A percentile compares a stretch with the other conserved stretches of the same genome.
These are phyloP conservation scores for Nepenthes mirabilis DNA, from an alignment of 148 eudicot species.

Conservation along the genomic window DNA sequence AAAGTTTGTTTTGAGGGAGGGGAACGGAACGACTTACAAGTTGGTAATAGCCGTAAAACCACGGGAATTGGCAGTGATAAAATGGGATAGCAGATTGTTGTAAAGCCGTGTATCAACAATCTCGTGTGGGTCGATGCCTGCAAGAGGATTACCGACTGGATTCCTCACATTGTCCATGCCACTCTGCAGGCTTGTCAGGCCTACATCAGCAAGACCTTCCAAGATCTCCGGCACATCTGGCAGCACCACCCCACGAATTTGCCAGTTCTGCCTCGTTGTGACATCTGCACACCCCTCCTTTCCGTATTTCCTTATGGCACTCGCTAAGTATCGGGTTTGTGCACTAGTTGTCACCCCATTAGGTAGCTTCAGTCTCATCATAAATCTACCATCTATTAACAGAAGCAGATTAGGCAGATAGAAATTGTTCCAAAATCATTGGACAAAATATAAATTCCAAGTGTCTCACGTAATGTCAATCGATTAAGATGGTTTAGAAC, in stretches of 20 bases:
- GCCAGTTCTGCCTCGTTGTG: constrained; percentile 98
- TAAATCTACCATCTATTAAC: constrained; percentile 79
- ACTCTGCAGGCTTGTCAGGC: constrained; percentile 86
- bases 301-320: constrained; percentile 77
- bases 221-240: constrained; percentile 85
- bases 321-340: constrained; percentile 82
- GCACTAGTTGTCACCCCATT: constrained; percentile 93
- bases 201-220: constrained; percentile 67
- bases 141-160: constrained; percentile 91
- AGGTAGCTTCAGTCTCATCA: constrained; percentile 98
- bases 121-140: constrained; percentile 87
- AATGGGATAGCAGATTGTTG: constrained; percentile 60
- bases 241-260: constrained; percentile 82
- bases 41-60: constrained; percentile 67
- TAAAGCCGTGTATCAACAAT: constrained; percentile 88
- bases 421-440: not conserved
- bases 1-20: not conserved
- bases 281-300: constrained; percentile 94
- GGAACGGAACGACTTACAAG: constrained; percentile 36
- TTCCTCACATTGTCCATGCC: constrained; percentile 98
- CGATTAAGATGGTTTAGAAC: not conserved
- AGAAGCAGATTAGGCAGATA: no score
- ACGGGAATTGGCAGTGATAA: constrained; percentile 64
- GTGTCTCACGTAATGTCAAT: not conserved
- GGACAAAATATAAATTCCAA: not conserved